Conservation (phyloP, 73 alveolate genomes). For the Blepharisma japonicum region DNA sequence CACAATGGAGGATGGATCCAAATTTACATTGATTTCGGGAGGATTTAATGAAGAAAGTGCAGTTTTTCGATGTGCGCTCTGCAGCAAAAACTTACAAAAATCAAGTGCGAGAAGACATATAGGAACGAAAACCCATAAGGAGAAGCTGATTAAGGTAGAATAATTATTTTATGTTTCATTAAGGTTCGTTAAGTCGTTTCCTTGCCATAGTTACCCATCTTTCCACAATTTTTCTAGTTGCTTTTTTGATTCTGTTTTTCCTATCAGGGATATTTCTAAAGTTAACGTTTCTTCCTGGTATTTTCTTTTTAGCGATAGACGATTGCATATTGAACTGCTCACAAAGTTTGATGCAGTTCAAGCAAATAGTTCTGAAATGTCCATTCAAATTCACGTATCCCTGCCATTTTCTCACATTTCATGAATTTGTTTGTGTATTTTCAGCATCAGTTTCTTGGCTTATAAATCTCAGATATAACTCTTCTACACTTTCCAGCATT, state of each 20-base stretch:
- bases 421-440: slow-evolving; percentile 16
- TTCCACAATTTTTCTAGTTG: too few relatives aligned
- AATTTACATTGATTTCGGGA: neutral
- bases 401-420: slow-evolving; percentile 43
- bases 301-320: neutral
- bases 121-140: slow-evolving; percentile 25
- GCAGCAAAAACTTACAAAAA: slow-evolving; percentile 15
- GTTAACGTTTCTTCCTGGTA: neutral
- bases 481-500: slow-evolving; percentile 50
- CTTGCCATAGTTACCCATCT: too few relatives aligned
- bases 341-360: slow-evolving; percentile 39
- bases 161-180: neutral
- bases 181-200: too few relatives aligned
- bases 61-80: slow-evolving; percentile 3
- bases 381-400: slow-evolving; percentile 34
- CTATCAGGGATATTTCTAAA: too few relatives aligned
- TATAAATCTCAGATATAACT: slow-evolving; percentile 28
- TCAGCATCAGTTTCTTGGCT: slow-evolving; percentile 11
- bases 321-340: slow-evolving; percentile 14
- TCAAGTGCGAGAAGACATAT: slow-evolving; percentile 29
- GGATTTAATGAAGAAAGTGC: slow-evolving; percentile 11
- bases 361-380: slow-evolving; percentile 46
- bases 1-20: slow-evolving; percentile 26
- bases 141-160: neutral
- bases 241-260: too few relatives aligned